phyloP scores from a whole-genome alignment of 306 rosid species.

The Cucurbita argyrosperma region DNA sequence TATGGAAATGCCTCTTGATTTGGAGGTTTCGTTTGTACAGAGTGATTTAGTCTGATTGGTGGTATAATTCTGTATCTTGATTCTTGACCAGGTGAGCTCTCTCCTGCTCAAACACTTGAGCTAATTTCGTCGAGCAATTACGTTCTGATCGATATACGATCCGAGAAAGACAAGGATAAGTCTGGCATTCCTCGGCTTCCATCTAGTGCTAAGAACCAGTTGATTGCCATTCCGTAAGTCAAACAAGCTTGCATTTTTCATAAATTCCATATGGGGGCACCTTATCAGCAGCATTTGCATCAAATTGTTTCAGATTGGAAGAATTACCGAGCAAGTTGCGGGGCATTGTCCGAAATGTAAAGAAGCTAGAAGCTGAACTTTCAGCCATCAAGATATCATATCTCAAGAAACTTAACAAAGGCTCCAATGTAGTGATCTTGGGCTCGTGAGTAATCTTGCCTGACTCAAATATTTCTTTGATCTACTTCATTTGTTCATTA shows the following conservation, averaged over 20 bases:
- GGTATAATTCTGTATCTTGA: not conserved
- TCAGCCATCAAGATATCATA: conserved; percentile 70
- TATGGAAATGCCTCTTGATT: not conserved
- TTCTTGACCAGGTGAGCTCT: conserved; percentile 43
- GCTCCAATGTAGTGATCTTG: conserved; percentile 54
- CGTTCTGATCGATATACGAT: conserved; percentile 54
- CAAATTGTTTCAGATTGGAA: conserved; percentile 47
- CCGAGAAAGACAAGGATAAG: conserved; percentile 85
- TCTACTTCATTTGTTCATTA: not conserved
- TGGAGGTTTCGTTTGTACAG: not conserved
- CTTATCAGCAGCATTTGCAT: not conserved
- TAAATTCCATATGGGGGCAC: not conserved
- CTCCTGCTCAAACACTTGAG: conserved; percentile 89
- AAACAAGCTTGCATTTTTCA: not conserved
- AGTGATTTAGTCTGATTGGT: not conserved
- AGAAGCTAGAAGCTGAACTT: conserved; percentile 85
- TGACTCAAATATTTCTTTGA: not conserved
- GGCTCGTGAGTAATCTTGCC: conserved; percentile 51
- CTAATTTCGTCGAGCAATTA: conserved; percentile 44
- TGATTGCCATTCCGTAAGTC: conserved; percentile 82
- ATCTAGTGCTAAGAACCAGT: conserved; percentile 52
- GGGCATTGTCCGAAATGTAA: conserved; percentile 60
- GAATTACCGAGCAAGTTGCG: conserved; percentile 66
- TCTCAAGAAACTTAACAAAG: conserved; percentile 70
- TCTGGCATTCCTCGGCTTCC: conserved; percentile 91